These are phyloP conservation scores for Teunomyces stri DNA, from an alignment of 805 yeast genomes.

Conservation along the genomic window DNA sequence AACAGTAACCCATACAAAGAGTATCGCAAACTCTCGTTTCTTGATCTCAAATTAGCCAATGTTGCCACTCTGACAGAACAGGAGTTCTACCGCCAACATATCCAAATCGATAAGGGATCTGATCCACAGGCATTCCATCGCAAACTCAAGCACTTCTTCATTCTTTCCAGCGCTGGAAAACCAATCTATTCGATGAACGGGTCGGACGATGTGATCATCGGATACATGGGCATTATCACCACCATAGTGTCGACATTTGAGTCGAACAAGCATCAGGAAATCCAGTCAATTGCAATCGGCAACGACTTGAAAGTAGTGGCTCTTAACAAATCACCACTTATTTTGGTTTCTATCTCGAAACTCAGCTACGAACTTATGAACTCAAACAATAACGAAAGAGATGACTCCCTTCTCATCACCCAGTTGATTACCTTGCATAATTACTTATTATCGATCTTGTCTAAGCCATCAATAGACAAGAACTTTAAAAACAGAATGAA, in stretches of 20 bases:
- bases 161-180: conserved; percentile 82
- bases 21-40: background rate
- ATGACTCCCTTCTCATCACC: conserved; percentile 20
- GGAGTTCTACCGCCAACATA: conserved; percentile 15
- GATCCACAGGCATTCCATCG: conserved; percentile 19
- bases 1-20: background rate
- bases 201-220: conserved; percentile 60
- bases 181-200: conserved; percentile 82
- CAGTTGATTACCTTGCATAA: conserved; percentile 75
- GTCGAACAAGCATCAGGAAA: conserved; percentile 33
- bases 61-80: conserved; percentile 2
- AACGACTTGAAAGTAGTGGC: conserved; percentile 53
- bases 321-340: conserved; percentile 62
- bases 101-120: conserved; percentile 15
- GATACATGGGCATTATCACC: conserved; percentile 77
- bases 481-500: conserved; percentile 71
- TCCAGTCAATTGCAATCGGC: conserved; percentile 53
- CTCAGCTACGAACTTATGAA: conserved; percentile 47
- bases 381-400: conserved; percentile 7
- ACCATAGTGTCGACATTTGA: conserved; percentile 73
- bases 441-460: conserved; percentile 75
- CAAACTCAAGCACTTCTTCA: conserved; percentile 67
- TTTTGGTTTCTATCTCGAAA: conserved; percentile 67
- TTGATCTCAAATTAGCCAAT: background rate
- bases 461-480: conserved; percentile 72